Percentiles rank a stretch among this genome's conserved stretches.
Conservation (phyloP, 1,284 basidiomycete genomes). For the Fomitopsis schrenkii region DNA sequence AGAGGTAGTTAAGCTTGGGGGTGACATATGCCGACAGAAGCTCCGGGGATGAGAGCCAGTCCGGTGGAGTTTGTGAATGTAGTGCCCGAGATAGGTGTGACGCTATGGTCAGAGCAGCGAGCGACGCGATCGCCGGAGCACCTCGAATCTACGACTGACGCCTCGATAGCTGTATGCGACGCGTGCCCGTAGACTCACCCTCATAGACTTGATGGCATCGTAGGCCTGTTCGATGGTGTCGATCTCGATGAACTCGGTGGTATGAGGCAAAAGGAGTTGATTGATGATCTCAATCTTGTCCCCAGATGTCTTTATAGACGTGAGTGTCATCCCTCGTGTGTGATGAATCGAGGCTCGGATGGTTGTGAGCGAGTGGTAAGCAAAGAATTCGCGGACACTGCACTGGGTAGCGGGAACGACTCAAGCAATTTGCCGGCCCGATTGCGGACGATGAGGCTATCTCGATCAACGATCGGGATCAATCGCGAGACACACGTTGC, state of each 20-base stretch:
- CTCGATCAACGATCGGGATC: not conserved
- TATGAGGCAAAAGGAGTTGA: slow-evolving; percentile 82
- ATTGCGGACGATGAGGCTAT: not conserved
- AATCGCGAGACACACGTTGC: not conserved
- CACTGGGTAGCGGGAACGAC: not conserved
- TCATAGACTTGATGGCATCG: slow-evolving; percentile 92
- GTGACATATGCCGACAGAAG: slow-evolving; percentile 49
- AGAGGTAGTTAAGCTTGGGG: slow-evolving; percentile 66
- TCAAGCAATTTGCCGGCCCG: not conserved
- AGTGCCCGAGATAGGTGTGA: slow-evolving; percentile 52
- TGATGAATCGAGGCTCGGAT: not conserved
- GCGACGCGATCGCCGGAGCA: slow-evolving; percentile 90
- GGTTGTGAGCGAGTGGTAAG: too few species aligned
- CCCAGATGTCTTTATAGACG: slow-evolving; percentile 62
- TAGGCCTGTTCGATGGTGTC: slow-evolving; percentile 76
- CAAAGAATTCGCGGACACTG: not conserved
- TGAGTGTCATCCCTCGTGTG: slow-evolving; percentile 25
- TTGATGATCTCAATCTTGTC: slow-evolving; percentile 80
- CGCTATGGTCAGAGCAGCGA: slow-evolving; percentile 79
- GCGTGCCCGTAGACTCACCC: slow-evolving; percentile 40
- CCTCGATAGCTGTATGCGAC: not conserved
- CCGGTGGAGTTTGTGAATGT: slow-evolving; percentile 37
- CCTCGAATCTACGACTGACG: slow-evolving; percentile 65
- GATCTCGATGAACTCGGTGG: slow-evolving; percentile 70
- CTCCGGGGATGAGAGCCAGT: slow-evolving; percentile 45